Base-by-base conservation (phyloP, 441 rosid species). In the Arabidopsis lyrata region DNA sequence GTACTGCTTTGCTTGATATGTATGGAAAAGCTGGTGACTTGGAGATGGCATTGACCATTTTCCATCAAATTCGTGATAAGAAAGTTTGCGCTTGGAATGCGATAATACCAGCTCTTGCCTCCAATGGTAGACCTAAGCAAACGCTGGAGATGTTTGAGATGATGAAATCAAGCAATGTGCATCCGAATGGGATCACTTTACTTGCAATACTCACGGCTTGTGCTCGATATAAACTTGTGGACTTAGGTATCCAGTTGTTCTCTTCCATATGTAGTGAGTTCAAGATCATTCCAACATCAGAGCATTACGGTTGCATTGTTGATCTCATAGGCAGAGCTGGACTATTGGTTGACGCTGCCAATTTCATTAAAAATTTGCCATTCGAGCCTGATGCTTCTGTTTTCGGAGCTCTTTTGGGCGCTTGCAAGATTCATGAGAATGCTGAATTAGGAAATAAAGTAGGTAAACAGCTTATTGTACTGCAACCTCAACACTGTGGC, bases 281-380 rank as follows among this genome's bases (percentile, higher is more conserved):
- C 66, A 81, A 79, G 47, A 74, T 91, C 55, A 58, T 55, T 45
- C 91, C 91, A 48, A 59, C 66, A 53, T 81, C 89, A 82, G 91
- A 89, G 75, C 91, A 88, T 68, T 89, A 85, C 44, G 90, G 93
- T 34, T 91, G 95, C 68, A 69, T 84, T 68, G 90, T 91, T 81
- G 90, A 89, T 87, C 89, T 91, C 53, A 58, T 91, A 27, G 97
- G 91, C 35, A 87, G 86, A 81, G 93, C 91, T n/a, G 93, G 97
- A 29, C 62, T 85, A 22, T 42, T 91, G 74, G 73, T 39, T 62
- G 91, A 85, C 48, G 91, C 92, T 1, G 67, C 36, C 8, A 87
- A 86, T 42, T 71, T 87, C 11, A 44, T 82, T 2, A 79, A 49
- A 42, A 83, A 68, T 8, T 77, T 91, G 86, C 88, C 88, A 8